Base-by-base conservation (phyloP, 805 yeast genomes). In the Metschnikowia vanudenii region DNA sequence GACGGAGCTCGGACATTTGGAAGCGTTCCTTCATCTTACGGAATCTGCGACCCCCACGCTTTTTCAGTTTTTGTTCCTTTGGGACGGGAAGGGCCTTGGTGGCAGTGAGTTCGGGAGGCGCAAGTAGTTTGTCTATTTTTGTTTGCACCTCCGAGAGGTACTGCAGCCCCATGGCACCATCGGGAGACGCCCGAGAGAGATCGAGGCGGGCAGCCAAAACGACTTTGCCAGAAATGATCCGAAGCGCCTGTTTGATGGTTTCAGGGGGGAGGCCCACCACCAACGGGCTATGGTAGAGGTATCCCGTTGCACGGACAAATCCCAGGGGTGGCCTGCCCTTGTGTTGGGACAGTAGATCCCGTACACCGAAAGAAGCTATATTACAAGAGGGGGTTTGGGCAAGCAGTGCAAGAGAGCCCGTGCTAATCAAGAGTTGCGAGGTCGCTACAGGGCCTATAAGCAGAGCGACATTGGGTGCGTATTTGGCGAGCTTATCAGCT, bases 151-250 rank as follows among this genome's bases (percentile, higher is more conserved):
- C 94, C 1, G 65, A 60, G 34, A 73, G 65, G 79, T 85, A 84
- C 47, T 73, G 72, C 2, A 34, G 22, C 0, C 97, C 98, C 33
- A 76, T 59, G 0, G 64, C 50, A 0, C 85, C 87, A 47, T 75
- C 75, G 0, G 63, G 55, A 37, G 55, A 52, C 26, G 71, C 59
- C 6, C 39, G 59, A 1, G 84, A 70, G 14, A 78, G 67, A 59
- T 92, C 99, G 3, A 92, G 73, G 50, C 98, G 71, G 0, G 97
- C 89, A 0, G 96, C 94, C 6, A 94, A 67, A 0, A 87, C 75
- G 1, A 88, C 69, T 59, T 91, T 92, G 0, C 85, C 96, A 35
- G 96, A 78, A 0, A 88, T 67, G 53, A 89, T 83, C 46, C 97
- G 69, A 71, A 88, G 72, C 7, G 90, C 92, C 55, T 85, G 86